Evolutionary conservation across 2,329 filamentous ascomycete genomes (phyloP), one percentile per base, ranked within the genome.

Genomic region (Clathrospora elynae): DNA sequence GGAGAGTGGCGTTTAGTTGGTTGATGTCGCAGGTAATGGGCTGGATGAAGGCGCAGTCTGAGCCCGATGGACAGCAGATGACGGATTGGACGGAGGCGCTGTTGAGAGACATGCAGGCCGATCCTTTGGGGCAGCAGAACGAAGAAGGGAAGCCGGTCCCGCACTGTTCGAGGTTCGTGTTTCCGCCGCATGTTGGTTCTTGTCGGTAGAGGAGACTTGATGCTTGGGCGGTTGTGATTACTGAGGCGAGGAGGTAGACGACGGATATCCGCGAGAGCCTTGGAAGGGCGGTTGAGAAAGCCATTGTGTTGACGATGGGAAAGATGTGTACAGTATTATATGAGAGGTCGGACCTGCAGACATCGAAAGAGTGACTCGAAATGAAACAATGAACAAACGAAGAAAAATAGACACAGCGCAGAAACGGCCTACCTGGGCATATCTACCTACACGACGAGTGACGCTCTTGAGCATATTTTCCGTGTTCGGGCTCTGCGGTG

Each of bases 41-140:
- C 53, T 76, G 61, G 55, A 91, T 86, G 33, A 67, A 74, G n/a
- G 70, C 55, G 71, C 87, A 91, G 57, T 76, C 74, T 23, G 53
- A 48, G 23, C 76, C 80, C 1, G 67, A 52, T 1, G 86, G 86
- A 62, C 87, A 91, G 73, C 87, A 91, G 34, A 90, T 73, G 10
- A 85, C 77, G 0, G 86, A 87, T 5, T 84, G 85, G 30, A 76
- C 72, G n/a, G 73, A 80, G 8, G 84, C 84, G 31, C 67, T 68
- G 59, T 74, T 73, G 32, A 90, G 77, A 1, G 76, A 58, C 26
- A 82, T 72, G 70, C 87, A 91, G 2, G 63, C 75, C 5, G 76
- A 72, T 12, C 65, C 69, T 18, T 69, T 48, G 3, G 77, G 69
- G 62, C 87, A 91, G 74, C 86, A 90, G 64, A 90, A 88, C 63